Conservation (phyloP, 2,329 filamentous ascomycete genomes). For the Talaromyces sp. region DNA sequence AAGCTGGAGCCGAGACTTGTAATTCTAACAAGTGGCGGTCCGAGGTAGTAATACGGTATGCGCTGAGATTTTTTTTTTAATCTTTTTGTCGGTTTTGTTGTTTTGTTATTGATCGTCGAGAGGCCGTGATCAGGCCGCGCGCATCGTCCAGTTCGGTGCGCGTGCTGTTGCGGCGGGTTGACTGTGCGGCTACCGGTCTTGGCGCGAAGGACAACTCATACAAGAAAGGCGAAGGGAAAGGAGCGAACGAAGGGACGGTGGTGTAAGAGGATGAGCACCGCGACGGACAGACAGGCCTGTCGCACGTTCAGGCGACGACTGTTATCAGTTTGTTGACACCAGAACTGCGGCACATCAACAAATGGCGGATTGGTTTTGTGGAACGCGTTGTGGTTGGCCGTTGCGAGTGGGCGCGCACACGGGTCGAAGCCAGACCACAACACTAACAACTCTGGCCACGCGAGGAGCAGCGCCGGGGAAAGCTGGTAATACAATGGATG, state of each 20-base stretch:
- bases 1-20: not conserved
- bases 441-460: conserved; percentile 3
- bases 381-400: conserved; percentile 10
- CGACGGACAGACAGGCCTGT: not conserved
- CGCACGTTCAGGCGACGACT: not conserved
- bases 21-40: not conserved
- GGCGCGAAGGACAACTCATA: not conserved
- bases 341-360: not conserved
- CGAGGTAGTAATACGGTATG: not conserved
- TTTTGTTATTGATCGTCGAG: not conserved
- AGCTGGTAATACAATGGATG: not conserved
- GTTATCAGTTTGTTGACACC: not conserved
- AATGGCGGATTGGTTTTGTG: conserved; percentile 3
- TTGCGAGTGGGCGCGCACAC: conserved; percentile 5
- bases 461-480: not conserved
- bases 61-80: not conserved
- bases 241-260: not conserved
- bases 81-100: not conserved
- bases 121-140: not conserved
- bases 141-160: not conserved
- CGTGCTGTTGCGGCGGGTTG: not conserved
- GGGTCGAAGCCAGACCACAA: conserved; percentile 5
- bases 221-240: not conserved
- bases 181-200: not conserved
- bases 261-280: not conserved